A percentile compares a stretch with the other conserved stretches of the same genome.
phyloP scores from a whole-genome alignment of 306 rosid species.

The Prunus mira region DNA sequence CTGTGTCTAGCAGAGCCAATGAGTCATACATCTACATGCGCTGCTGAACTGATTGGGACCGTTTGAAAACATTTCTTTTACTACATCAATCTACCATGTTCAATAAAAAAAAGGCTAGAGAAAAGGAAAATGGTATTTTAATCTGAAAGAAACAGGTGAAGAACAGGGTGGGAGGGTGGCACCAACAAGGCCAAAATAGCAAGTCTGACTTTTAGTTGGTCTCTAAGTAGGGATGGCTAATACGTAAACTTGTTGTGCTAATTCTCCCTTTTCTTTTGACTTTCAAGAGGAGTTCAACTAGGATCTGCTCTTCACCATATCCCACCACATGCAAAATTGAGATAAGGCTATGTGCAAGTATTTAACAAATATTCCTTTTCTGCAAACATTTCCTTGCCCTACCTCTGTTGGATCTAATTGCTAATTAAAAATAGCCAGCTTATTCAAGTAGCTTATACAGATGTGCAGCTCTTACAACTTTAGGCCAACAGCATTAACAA shows the following conservation, averaged over 20 bases:
- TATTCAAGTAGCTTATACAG: background rate
- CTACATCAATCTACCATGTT: background rate
- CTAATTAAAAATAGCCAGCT: background rate
- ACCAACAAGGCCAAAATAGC: background rate
- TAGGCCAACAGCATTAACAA: background rate
- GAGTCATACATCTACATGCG: background rate
- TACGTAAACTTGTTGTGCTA: background rate
- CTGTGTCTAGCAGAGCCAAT: background rate
- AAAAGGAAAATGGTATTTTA: background rate
- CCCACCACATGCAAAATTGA: background rate
- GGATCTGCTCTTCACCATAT: background rate
- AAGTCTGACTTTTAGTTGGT: background rate
- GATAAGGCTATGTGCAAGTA: background rate
- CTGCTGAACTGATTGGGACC: background rate
- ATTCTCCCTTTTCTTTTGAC: background rate
- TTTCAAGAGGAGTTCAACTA: background rate
- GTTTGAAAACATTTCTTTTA: background rate
- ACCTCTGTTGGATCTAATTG: background rate
- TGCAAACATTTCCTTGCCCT: background rate
- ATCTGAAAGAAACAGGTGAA: background rate
- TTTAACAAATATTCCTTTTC: background rate
- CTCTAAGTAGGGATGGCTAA: background rate
- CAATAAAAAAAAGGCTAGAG: background rate
- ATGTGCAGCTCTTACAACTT: conserved; percentile 1
- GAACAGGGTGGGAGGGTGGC: background rate